Percentiles rank a stretch among this genome's conserved stretches.
phyloP scores from a whole-genome alignment of 345 rosid genomes.

The Lumnitzera racemosa region DNA sequence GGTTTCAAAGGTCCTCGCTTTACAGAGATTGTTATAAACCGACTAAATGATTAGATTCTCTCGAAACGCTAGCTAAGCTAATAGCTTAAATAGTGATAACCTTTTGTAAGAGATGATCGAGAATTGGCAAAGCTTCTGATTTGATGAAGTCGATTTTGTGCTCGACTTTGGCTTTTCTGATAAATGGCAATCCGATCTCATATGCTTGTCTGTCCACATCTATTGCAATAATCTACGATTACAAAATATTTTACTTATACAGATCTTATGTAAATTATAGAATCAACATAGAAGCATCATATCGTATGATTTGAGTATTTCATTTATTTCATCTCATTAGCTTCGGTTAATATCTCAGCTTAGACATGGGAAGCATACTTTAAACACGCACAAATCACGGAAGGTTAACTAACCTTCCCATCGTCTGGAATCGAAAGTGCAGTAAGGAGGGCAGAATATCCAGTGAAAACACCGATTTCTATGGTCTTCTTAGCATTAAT shows the following conservation, averaged over 20 bases:
- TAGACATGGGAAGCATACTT: too few species aligned
- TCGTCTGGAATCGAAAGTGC: slow-evolving; percentile 57
- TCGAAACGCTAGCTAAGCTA: too few species aligned
- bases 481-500: slow-evolving; percentile 11
- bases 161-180: slow-evolving; percentile 38
- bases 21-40: too few species aligned
- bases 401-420: slow-evolving; percentile 29
- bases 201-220: slow-evolving; percentile 28
- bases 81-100: neutral
- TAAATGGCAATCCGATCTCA: slow-evolving; percentile 29
- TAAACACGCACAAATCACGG: too few species aligned
- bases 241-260: too few species aligned
- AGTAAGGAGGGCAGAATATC: slow-evolving; percentile 67
- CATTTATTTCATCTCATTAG: too few species aligned
- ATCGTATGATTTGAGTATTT: too few species aligned
- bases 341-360: too few species aligned
- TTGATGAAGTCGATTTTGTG: slow-evolving; percentile 26
- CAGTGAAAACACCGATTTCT: slow-evolving; percentile 61
- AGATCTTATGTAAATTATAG: too few species aligned
- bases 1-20: too few species aligned
- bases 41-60: too few species aligned
- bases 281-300: too few species aligned
- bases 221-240: slow-evolving; percentile 1
- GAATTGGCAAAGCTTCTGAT: slow-evolving; percentile 5
- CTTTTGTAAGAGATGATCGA: neutral